Evolutionary conservation across 2,329 filamentous ascomycete species (phyloP).

Genomic region (Aspergillus ochraceoroseus): DNA sequence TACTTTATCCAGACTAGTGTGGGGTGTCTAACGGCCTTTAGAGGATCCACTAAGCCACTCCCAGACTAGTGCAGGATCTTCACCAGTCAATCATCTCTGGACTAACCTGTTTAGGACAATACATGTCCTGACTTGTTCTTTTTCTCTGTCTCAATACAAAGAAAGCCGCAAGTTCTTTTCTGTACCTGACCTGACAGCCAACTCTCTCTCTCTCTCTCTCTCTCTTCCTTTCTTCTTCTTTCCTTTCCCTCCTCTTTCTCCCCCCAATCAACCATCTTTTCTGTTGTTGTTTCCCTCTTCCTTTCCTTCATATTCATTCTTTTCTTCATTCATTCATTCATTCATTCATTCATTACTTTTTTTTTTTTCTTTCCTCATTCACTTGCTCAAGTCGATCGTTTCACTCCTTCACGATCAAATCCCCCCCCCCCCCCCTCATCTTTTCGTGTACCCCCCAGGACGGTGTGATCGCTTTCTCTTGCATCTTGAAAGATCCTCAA

Average conservation of each 20-base stretch:
- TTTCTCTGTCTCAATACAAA: slow-evolving; percentile 2
- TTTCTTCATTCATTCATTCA: slow-evolving; percentile 27
- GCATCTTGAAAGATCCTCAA: slow-evolving; percentile 20
- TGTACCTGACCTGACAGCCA: too few relatives aligned
- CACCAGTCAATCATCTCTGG: too few relatives aligned
- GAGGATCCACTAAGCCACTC: too few relatives aligned
- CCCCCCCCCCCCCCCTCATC: slow-evolving; percentile 33
- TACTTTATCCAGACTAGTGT: too few relatives aligned
- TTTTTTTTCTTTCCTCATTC: slow-evolving; percentile 28
- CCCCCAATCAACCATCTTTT: slow-evolving; percentile 25
- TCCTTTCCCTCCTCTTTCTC: slow-evolving; percentile 15
- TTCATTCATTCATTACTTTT: slow-evolving; percentile 30
- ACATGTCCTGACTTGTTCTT: background rate
- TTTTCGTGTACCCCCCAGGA: slow-evolving; percentile 35
- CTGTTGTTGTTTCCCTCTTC: slow-evolving; percentile 25
- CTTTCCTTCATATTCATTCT: too few relatives aligned
- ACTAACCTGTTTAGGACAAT: too few relatives aligned
- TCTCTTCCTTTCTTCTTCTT: slow-evolving; percentile 13
- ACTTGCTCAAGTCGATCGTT: slow-evolving; percentile 42
- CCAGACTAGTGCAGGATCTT: too few relatives aligned
- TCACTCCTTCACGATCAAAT: slow-evolving; percentile 51
- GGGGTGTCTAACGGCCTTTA: too few relatives aligned
- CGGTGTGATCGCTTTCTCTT: slow-evolving; percentile 22
- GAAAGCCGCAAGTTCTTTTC: too few relatives aligned
- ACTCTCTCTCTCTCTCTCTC: slow-evolving; percentile 7